Base-by-base conservation (phyloP, 2,329 filamentous ascomycete genomes). In the Dactylonectria macrodidyma region DNA sequence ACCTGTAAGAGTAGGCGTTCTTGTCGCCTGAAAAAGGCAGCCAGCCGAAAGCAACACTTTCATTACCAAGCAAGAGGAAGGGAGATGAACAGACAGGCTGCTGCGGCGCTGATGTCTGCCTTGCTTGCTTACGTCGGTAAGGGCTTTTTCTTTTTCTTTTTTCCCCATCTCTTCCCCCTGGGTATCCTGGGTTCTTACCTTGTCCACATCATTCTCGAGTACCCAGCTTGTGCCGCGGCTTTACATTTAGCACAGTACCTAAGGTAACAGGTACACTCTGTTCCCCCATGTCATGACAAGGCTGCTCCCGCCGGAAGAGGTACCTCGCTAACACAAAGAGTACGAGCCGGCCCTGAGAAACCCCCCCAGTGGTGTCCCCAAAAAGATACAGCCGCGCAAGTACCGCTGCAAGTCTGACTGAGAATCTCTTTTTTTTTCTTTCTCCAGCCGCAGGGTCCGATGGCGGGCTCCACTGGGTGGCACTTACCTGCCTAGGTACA, bases 391-490 rank as follows among this genome's bases (percentile, higher is more conserved):
- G 11, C 19, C 14, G 54, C 46, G 63, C 69, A 52, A 61, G 59
- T 62, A 54, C 59, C 48, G 58, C 51, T 52, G 57, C 51, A 51
- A 57, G 46, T 58, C 44, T 59, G 52, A 47, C 47, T 58, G 26
- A 74, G 67, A 66, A 36, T 50, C 67, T 67, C 68, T 70, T 66
- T 65, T 61, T 71, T 72, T 76, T 75, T 75, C 71, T 66, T 65
- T 73, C 65, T 72, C 70, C 66, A 71, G 66, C 72, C 73, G 72
- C 69, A 75, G 73, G 73, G 73, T 75, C 72, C 73, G 69, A 72
- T 73, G 57, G 54, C 47, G 19, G 50, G 48, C 55, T 58, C 67
- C 67, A 68, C 66, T 59, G 30, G 11, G 57, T 51, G 54, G 26
- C 26, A 7, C 26, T 19, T 19, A 19, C 19, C 19, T 19, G 19